Evolutionary conservation across 108 stramenopile species (phyloP).

Genomic region (Skeletonema marinoi): DNA sequence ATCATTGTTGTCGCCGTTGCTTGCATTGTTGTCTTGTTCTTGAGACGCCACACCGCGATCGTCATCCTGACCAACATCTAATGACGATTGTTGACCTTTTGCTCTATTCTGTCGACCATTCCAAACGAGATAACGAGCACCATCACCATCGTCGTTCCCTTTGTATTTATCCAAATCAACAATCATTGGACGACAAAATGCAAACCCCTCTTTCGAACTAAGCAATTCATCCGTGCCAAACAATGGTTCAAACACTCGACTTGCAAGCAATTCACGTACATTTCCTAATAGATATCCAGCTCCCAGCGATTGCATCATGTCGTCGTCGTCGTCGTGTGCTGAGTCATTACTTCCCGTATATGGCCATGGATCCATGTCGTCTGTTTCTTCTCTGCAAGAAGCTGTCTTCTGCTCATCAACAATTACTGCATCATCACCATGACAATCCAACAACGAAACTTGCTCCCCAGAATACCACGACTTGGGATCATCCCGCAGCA

Average conservation of each 20-base stretch:
- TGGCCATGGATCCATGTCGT: constrained; percentile 57
- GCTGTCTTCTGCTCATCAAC: no score
- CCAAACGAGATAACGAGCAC: neutral
- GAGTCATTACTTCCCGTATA: constrained; percentile 51
- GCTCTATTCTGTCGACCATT: neutral
- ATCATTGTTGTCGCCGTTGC: neutral
- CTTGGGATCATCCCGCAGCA: no score
- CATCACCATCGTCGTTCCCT: neutral
- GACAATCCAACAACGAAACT: no score
- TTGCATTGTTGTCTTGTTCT: no score
- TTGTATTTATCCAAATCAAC: constrained; percentile 14
- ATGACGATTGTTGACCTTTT: no score
- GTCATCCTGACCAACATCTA: constrained; percentile 20
- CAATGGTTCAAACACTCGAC: constrained; percentile 64
- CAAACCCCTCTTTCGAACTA: constrained; percentile 74
- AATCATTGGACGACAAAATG: constrained; percentile 47
- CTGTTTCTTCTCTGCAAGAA: no score
- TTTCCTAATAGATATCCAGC: constrained; percentile 64
- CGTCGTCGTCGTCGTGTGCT: no score
- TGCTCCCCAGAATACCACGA: no score
- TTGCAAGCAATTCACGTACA: constrained; percentile 58
- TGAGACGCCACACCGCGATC: constrained; percentile 30
- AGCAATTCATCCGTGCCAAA: constrained; percentile 55
- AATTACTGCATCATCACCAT: no score
- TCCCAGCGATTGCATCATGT: constrained; percentile 59